Conservation (phyloP, 2,329 filamentous ascomycete genomes). For the Xylariaceae sp. region DNA sequence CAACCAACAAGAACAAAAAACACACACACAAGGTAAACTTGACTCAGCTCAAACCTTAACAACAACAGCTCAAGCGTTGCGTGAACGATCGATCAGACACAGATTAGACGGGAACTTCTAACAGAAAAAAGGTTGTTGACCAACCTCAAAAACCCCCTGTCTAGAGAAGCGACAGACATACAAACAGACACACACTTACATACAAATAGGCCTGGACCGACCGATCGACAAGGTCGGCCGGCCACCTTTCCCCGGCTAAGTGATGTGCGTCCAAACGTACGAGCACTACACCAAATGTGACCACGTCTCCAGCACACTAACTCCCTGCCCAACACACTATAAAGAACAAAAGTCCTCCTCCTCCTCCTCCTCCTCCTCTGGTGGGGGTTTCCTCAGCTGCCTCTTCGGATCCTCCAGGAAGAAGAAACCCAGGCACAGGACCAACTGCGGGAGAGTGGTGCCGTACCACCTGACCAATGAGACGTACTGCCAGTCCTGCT, state of each 20-base stretch:
- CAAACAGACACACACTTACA: not conserved
- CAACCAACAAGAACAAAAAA: too few relatives aligned
- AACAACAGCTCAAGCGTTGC: too few relatives aligned
- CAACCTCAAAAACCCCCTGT: not conserved
- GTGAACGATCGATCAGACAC: too few relatives aligned
- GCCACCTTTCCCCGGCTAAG: too few relatives aligned
- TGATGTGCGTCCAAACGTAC: constrained; percentile 25
- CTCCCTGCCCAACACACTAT: constrained; percentile 19
- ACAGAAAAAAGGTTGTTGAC: constrained; percentile 1
- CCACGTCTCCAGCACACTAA: constrained; percentile 17
- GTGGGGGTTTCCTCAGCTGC: constrained; percentile 16
- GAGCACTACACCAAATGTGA: constrained; percentile 20
- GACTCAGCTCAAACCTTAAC: too few relatives aligned
- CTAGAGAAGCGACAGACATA: not conserved
- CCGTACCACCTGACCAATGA: constrained; percentile 14
- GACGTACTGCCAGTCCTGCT: constrained; percentile 21
- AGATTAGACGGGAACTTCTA: too few relatives aligned
- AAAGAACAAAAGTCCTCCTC: too few relatives aligned
- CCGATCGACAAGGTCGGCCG: not conserved
- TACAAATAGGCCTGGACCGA: not conserved
- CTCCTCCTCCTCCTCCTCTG: too few relatives aligned
- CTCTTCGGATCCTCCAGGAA: constrained; percentile 11
- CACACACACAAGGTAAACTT: too few relatives aligned
- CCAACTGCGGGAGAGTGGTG: constrained; percentile 22
- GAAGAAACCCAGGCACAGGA: too few relatives aligned